Evolutionary conservation across 768 basidiomycete genomes (phyloP).

Genomic region (Boletus insuetus): DNA sequence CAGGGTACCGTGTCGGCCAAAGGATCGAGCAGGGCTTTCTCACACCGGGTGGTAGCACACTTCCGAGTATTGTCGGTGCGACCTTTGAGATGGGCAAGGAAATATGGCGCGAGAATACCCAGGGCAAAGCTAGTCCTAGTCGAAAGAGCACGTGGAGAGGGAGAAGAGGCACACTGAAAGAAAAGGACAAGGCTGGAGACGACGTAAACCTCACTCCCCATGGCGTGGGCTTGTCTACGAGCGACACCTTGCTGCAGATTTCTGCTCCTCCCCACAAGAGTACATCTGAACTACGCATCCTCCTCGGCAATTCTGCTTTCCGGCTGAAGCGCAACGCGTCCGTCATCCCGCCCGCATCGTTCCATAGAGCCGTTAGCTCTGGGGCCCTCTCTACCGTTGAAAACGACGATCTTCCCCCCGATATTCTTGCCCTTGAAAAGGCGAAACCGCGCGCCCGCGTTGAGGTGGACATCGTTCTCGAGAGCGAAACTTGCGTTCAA

Average conservation of each 20-base stretch:
- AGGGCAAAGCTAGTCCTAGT: not conserved
- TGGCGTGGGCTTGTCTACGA: constrained; percentile 38
- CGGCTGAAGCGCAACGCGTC: constrained; percentile 54
- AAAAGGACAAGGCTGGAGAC: constrained; percentile 5
- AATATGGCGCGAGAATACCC: constrained; percentile 19
- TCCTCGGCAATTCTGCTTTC: constrained; percentile 61
- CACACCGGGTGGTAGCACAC: constrained; percentile 30
- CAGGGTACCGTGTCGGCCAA: constrained; percentile 41
- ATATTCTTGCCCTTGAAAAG: constrained; percentile 58
- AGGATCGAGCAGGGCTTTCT: constrained; percentile 35
- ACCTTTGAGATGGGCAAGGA: constrained; percentile 20
- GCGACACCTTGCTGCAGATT: constrained; percentile 52
- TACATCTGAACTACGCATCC: constrained; percentile 54
- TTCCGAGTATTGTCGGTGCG: constrained; percentile 6
- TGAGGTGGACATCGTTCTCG: constrained; percentile 76
- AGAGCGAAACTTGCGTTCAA: constrained; percentile 75
- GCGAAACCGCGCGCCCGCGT: constrained; percentile 73
- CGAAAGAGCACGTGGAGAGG: constrained; percentile 17
- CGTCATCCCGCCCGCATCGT: constrained; percentile 33
- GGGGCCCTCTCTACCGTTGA: constrained; percentile 1
- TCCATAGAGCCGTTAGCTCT: constrained; percentile 6
- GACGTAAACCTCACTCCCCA: constrained; percentile 3
- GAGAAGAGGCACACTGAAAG: constrained; percentile 6
- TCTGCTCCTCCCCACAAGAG: constrained; percentile 49
- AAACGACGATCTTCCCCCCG: constrained; percentile 14